phyloP scores from a whole-genome alignment of 2,329 filamentous ascomycete genomes.

The Neofusicoccum parvum region DNA sequence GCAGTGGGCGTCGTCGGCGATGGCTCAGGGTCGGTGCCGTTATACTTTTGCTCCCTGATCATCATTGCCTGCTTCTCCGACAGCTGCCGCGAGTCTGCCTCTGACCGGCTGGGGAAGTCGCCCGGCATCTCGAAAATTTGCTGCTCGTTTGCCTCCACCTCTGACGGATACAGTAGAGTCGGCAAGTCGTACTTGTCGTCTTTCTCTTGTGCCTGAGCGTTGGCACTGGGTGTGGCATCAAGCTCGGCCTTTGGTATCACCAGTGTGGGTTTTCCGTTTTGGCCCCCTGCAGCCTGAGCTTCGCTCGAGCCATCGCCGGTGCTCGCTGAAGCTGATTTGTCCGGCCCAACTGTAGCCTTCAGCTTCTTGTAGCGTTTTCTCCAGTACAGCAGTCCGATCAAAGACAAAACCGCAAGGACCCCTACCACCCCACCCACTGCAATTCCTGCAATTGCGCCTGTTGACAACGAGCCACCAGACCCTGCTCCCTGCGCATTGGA shows the following conservation, averaged over 20 bases:
- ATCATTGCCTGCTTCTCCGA: constrained; percentile 53
- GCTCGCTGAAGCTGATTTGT: constrained; percentile 22
- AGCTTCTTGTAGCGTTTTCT: constrained; percentile 21
- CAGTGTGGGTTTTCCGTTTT: constrained; percentile 24
- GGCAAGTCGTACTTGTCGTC: neutral
- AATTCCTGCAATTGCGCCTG: constrained; percentile 48
- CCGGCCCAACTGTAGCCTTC: constrained; percentile 13
- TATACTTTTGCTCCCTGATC: constrained; percentile 48
- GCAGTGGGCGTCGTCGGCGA: constrained; percentile 20
- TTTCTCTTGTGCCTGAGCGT: neutral
- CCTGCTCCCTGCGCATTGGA: neutral
- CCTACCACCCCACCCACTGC: constrained; percentile 44
- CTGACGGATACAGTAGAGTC: constrained; percentile 22
- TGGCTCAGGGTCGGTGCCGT: constrained; percentile 43
- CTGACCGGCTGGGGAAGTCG: constrained; percentile 56
- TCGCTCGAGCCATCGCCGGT: constrained; percentile 11
- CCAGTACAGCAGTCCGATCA: constrained; percentile 38
- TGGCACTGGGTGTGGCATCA: constrained; percentile 7
- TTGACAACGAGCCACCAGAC: constrained; percentile 21
- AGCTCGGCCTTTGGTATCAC: constrained; percentile 53
- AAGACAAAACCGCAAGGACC: constrained; percentile 31
- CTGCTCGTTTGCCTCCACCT: constrained; percentile 40
- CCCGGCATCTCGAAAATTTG: constrained; percentile 56
- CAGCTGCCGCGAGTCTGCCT: constrained; percentile 50
- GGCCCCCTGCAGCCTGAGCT: neutral